Conservation (phyloP, 305 asterid species). For the Ajuga reptans region DNA sequence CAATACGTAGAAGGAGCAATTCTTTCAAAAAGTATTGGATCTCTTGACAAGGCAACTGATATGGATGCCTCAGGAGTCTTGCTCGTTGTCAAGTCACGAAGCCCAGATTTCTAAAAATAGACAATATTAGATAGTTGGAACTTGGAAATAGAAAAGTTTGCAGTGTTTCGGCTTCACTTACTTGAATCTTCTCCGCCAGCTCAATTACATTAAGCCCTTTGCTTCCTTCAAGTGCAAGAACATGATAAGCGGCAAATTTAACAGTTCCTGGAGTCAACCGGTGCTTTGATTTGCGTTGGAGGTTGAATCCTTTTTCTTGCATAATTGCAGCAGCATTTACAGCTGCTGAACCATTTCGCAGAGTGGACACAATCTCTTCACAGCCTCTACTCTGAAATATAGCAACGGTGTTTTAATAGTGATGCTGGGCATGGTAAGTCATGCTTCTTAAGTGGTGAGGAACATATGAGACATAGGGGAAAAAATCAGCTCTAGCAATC, state of each 20-base stretch:
- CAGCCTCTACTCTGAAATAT: constrained; percentile 70
- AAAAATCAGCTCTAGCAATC: neutral
- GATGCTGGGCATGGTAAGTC: constrained; percentile 10
- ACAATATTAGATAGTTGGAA: constrained; percentile 21
- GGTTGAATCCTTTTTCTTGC: constrained; percentile 82
- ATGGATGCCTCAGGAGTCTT: constrained; percentile 99
- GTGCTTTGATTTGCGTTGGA: constrained; percentile 83
- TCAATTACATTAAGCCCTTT: constrained; percentile 89
- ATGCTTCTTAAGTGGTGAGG: neutral
- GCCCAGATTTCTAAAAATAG: constrained; percentile 75
- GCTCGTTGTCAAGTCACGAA: constrained; percentile 92
- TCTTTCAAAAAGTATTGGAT: constrained; percentile 93
- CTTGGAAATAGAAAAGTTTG: neutral
- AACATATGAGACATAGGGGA: neutral
- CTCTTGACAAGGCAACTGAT: constrained; percentile 98
- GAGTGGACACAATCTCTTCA: constrained; percentile 76
- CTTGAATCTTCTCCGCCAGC: constrained; percentile 97
- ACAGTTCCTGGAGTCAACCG: constrained; percentile 98
- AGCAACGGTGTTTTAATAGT: constrained; percentile 10
- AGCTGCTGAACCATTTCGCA: constrained; percentile 91
- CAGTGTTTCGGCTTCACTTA: constrained; percentile 25
- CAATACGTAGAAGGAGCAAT: constrained; percentile 93
- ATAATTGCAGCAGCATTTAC: constrained; percentile 83
- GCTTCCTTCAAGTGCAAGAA: constrained; percentile 96
- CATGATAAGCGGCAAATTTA: constrained; percentile 98